Conservation (phyloP, 1,284 basidiomycete genomes). For the Trichosporon sp. region DNA sequence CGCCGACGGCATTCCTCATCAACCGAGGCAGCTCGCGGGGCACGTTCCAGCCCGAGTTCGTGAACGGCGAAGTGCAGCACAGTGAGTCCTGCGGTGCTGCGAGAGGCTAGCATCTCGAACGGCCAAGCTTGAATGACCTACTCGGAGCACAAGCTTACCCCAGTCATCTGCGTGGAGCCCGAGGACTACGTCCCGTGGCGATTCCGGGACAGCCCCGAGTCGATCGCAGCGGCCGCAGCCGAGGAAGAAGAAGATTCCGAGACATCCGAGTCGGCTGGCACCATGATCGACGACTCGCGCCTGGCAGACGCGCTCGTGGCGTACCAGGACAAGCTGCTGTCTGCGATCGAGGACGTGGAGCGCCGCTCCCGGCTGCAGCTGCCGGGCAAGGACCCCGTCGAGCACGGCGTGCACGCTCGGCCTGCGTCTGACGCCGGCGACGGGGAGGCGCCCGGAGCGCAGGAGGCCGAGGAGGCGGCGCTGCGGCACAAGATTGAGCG, state of each 20-base stretch:
- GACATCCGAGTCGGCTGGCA: constrained; percentile 7
- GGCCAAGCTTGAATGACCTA: no score
- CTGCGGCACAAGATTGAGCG: neutral
- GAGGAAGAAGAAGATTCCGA: constrained; percentile 9
- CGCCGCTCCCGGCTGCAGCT: neutral
- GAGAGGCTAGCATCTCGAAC: no score
- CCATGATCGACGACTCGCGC: constrained; percentile 24
- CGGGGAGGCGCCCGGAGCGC: neutral
- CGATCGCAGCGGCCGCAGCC: constrained; percentile 33
- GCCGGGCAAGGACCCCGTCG: neutral
- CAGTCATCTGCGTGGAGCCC: constrained; percentile 50
- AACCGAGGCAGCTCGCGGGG: constrained; percentile 45
- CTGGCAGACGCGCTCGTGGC: constrained; percentile 46
- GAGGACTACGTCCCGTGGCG: constrained; percentile 45
- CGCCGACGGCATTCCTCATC: constrained; percentile 46
- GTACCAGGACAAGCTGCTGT: constrained; percentile 47
- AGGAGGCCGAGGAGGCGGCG: no score
- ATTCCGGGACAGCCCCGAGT: constrained; percentile 43
- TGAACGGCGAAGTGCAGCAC: constrained; percentile 51
- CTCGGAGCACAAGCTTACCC: neutral
- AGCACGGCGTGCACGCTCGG: neutral
- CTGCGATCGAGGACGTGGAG: constrained; percentile 25
- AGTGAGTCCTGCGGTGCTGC: constrained; percentile 46
- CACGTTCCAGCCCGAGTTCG: constrained; percentile 47
- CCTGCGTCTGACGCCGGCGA: neutral